These are phyloP conservation scores for Sisymbrium altissimum DNA, from an alignment of 345 rosid genomes.

Conservation along the genomic window DNA sequence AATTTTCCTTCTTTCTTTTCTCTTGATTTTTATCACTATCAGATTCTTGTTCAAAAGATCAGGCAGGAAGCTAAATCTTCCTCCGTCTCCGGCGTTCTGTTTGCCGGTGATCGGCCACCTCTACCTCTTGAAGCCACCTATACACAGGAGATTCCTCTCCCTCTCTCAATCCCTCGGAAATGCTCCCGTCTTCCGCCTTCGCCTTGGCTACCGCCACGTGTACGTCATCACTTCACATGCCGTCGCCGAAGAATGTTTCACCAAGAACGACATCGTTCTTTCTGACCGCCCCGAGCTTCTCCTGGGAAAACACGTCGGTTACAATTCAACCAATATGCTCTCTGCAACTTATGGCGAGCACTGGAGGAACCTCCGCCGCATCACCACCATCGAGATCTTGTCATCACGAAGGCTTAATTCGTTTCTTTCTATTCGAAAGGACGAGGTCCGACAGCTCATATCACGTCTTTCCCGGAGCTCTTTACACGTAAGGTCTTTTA, in stretches of 20 bases:
- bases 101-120: conserved; percentile 47
- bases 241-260: conserved; percentile 50
- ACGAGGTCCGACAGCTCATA: conserved; percentile 25
- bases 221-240: conserved; percentile 39
- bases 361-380: conserved; percentile 30
- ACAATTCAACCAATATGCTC: conserved; percentile 35
- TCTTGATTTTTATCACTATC: conserved; percentile 12
- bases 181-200: conserved; percentile 39
- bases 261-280: conserved; percentile 42
- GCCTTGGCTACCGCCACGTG: conserved; percentile 35
- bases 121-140: conserved; percentile 33
- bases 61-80: conserved; percentile 24
- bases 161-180: conserved; percentile 41
- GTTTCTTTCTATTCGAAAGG: conserved; percentile 11
- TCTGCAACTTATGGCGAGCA: conserved; percentile 29
- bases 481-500: neutral
- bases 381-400: conserved; percentile 19
- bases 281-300: conserved; percentile 41
- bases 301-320: conserved; percentile 39
- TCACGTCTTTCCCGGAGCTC: neutral
- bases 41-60: neutral
- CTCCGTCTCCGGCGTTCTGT: conserved; percentile 39
- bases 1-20: neutral
- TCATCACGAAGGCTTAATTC: neutral
- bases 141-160: conserved; percentile 12